These are phyloP conservation scores for Lactarius akahatsu DNA, from an alignment of 768 basidiomycete genomes.

Conservation along the genomic window DNA sequence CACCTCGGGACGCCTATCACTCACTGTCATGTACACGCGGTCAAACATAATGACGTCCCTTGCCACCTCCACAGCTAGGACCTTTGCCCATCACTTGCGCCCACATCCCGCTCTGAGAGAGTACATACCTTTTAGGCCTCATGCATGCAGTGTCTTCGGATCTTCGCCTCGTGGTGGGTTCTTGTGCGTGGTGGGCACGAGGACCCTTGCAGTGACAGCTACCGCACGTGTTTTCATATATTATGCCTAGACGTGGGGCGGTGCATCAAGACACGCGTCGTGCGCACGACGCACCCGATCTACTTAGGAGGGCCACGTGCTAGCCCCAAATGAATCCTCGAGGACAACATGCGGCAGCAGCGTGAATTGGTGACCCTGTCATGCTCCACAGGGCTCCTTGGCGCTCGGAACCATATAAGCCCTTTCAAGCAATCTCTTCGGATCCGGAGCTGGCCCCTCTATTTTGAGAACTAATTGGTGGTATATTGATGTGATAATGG, in stretches of 20 bases:
- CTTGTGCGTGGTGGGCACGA: not conserved
- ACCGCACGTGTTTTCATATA: not conserved
- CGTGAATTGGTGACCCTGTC: not conserved
- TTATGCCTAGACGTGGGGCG: not conserved
- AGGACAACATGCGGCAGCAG: slow-evolving; percentile 1
- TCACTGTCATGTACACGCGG: not conserved
- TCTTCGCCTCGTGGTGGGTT: not conserved
- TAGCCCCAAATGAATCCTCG: slow-evolving; percentile 9
- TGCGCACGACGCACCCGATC: not conserved
- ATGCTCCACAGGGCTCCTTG: not conserved
- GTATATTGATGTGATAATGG: not conserved
- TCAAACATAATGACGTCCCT: not conserved
- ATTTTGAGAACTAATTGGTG: not conserved
- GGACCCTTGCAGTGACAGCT: not conserved
- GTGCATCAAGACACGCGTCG: not conserved
- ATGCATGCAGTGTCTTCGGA: not conserved
- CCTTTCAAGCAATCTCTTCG: not conserved
- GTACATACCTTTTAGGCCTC: not conserved
- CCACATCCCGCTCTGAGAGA: not conserved
- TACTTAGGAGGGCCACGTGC: not conserved
- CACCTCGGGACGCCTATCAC: not conserved
- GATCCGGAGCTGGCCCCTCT: not conserved
- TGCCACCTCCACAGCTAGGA: not conserved
- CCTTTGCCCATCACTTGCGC: not conserved
- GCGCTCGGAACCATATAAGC: not conserved